Conservation (phyloP, 805 yeast species). For the Schizosaccharomyces japonicus region DNA sequence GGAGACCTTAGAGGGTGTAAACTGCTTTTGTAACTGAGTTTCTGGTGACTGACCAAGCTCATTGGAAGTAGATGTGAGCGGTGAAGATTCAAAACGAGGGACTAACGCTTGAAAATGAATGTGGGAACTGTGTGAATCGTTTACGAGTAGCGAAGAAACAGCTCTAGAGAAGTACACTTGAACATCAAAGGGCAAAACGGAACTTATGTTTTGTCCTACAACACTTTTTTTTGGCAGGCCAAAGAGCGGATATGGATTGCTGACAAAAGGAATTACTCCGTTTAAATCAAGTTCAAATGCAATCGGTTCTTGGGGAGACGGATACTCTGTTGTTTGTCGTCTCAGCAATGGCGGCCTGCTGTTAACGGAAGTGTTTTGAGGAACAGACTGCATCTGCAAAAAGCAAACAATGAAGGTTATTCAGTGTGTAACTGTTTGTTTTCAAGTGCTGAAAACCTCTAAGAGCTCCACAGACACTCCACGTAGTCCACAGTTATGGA, state of each 20-base stretch:
- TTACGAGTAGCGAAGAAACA: not conserved
- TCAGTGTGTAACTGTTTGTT: no score
- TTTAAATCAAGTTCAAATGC: not conserved
- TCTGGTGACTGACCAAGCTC: not conserved
- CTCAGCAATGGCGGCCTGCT: no score
- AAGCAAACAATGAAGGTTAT: no score
- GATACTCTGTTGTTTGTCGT: no score
- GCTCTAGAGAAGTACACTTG: not conserved
- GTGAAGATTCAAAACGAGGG: not conserved
- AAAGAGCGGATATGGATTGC: not conserved
- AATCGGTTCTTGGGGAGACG: not conserved
- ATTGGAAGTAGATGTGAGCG: not conserved
- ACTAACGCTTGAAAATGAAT: no score
- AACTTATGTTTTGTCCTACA: not conserved
- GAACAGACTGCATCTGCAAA: no score
- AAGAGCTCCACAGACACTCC: no score
- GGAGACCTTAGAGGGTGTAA: not conserved
- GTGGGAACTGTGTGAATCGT: slow-evolving; percentile 1
- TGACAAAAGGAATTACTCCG: not conserved
- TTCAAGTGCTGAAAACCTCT: no score
- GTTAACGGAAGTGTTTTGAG: no score
- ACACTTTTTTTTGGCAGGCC: not conserved
- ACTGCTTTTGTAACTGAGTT: not conserved
- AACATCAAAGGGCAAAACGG: not conserved
- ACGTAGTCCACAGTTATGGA: no score